A percentile compares a stretch with the other conserved stretches of the same genome.
These are phyloP conservation scores for Trametes sp. DNA, from an alignment of 1,284 basidiomycete species.

Conservation along the genomic window DNA sequence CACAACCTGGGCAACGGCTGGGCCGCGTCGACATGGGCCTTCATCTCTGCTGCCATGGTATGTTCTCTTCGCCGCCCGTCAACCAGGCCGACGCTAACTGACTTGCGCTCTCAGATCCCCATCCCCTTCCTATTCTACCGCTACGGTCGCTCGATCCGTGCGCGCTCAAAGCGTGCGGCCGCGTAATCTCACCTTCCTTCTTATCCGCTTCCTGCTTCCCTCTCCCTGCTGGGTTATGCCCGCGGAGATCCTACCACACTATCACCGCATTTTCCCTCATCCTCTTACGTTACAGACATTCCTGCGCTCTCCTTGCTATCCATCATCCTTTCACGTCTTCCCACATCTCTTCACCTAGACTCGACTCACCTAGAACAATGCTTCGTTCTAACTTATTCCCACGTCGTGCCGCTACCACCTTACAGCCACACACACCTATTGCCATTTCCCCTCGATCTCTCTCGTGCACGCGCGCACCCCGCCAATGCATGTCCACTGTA, in stretches of 20 bases:
- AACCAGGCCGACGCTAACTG: conserved; percentile 32
- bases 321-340: too few relatives aligned
- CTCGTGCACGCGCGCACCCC: background rate
- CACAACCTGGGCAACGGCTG: conserved; percentile 57
- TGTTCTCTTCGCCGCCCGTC: conserved; percentile 49
- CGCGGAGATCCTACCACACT: background rate
- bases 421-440: conserved; percentile 6
- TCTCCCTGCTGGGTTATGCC: background rate
- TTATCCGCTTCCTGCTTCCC: background rate
- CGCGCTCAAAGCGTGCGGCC: conserved; percentile 35
- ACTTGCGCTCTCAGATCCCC: conserved; percentile 31
- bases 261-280: background rate
- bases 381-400: conserved; percentile 20
- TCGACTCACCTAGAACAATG: conserved; percentile 8
- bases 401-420: conserved; percentile 6
- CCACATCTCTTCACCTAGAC: background rate
- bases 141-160: conserved; percentile 34
- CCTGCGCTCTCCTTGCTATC: background rate
- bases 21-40: conserved; percentile 52
- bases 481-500: conserved; percentile 14
- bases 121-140: conserved; percentile 37
- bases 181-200: conserved; percentile 22
- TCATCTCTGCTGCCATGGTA: conserved; percentile 50
- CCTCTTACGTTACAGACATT: background rate
- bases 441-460: background rate